Conservation (phyloP, 2,329 filamentous ascomycete species). For the Talaromyces atroroseus region DNA sequence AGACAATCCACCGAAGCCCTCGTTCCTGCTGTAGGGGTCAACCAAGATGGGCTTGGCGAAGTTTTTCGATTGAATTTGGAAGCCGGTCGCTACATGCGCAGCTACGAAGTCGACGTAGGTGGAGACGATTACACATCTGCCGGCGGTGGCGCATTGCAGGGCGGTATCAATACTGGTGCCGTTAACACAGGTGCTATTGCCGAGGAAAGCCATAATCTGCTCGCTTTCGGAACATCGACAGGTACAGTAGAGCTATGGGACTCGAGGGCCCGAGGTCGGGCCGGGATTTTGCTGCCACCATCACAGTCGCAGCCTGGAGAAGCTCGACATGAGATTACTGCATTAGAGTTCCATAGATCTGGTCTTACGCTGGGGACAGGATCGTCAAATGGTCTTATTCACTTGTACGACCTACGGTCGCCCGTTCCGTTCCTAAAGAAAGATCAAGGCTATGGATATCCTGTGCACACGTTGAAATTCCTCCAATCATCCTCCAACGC, state of each 20-base stretch:
- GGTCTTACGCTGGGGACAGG: constrained; percentile 82
- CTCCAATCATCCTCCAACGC: constrained; percentile 61
- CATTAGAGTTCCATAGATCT: constrained; percentile 76
- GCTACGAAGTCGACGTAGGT: constrained; percentile 85
- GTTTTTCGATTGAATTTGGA: constrained; percentile 92
- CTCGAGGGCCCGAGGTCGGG: constrained; percentile 71
- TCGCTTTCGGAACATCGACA: constrained; percentile 87
- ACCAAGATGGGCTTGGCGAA: constrained; percentile 78
- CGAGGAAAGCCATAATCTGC: constrained; percentile 79
- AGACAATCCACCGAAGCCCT: constrained; percentile 75
- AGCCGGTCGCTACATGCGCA: constrained; percentile 86
- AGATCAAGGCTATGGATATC: constrained; percentile 91
- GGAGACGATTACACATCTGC: constrained; percentile 65
- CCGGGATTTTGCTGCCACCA: constrained; percentile 65
- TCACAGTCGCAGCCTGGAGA: constrained; percentile 35
- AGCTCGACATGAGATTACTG: constrained; percentile 64
- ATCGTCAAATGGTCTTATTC: constrained; percentile 79
- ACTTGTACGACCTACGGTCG: constrained; percentile 87
- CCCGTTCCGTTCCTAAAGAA: constrained; percentile 81
- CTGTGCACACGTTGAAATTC: constrained; percentile 77
- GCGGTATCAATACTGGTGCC: constrained; percentile 75
- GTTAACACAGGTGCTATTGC: constrained; percentile 86
- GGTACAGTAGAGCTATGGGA: constrained; percentile 99
- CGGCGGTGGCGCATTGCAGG: constrained; percentile 73
- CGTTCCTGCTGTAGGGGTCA: constrained; percentile 80